Evolutionary conservation across 164 flowering plant genomes (phyloP).

Genomic region (Kalanchoe fedtschenkoi): DNA sequence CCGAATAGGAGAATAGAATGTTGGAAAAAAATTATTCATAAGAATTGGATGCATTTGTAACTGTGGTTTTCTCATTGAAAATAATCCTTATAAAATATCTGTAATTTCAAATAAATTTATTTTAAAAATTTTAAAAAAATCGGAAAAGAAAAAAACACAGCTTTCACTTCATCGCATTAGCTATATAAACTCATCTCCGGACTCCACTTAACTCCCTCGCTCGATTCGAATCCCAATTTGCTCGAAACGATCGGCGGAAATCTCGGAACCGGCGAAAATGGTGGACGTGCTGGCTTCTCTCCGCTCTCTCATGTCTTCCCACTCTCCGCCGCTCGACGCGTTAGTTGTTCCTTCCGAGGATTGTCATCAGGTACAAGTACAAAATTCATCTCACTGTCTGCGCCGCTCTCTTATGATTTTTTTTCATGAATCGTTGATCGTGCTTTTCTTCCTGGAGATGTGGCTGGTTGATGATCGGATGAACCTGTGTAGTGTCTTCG

Average conservation of each 20-base stretch:
- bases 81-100: too few species aligned
- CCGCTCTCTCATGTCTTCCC: slow-evolving; percentile 80
- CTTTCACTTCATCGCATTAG: too few species aligned
- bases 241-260: neutral
- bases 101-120: too few species aligned
- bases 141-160: neutral
- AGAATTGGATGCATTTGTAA: too few species aligned
- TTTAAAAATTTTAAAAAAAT: too few species aligned
- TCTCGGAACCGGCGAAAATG: slow-evolving; percentile 20
- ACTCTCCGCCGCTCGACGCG: slow-evolving; percentile 76
- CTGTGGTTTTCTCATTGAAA: too few species aligned
- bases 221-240: neutral
- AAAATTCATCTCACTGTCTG: neutral
- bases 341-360: slow-evolving; percentile 89
- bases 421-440: neutral
- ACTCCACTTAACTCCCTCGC: neutral
- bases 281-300: slow-evolving; percentile 52
- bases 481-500: neutral
- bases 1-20: too few species aligned
- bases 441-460: neutral
- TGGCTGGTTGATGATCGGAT: neutral
- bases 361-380: slow-evolving; percentile 90
- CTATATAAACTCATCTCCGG: neutral
- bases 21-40: too few species aligned
- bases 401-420: neutral